phyloP scores from a whole-genome alignment of 1,139 yeast species.

The Blastobotrys illinoisensis region DNA sequence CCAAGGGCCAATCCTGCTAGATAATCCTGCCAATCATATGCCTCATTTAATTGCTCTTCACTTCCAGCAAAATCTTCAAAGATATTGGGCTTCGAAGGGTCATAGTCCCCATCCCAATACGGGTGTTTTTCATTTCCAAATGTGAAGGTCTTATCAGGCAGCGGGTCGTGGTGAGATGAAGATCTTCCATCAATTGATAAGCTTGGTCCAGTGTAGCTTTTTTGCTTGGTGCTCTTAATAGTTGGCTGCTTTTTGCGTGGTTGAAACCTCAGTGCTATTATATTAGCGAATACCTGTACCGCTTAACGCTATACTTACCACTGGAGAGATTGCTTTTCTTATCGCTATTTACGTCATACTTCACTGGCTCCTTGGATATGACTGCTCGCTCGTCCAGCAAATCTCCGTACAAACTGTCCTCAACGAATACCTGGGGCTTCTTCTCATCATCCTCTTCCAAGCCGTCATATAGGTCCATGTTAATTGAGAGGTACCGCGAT shows the following conservation, averaged over 20 bases:
- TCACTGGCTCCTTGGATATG: neutral
- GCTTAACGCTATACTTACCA: neutral
- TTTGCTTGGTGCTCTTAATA: neutral
- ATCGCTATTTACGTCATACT: neutral
- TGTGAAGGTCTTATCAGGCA: neutral
- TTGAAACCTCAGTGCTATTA: conserved; percentile 12
- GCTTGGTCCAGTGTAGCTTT: neutral
- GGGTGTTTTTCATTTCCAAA: neutral
- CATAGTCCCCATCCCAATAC: conserved; percentile 18
- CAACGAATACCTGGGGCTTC: neutral
- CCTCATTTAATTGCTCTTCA: conserved; percentile 9
- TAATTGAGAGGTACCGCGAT: too few relatives aligned
- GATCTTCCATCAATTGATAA: neutral
- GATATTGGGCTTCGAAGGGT: conserved; percentile 16
- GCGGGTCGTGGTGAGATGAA: neutral
- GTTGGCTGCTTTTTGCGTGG: conserved; percentile 5
- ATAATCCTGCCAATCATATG: conserved; percentile 17
- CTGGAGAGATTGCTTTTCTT: neutral
- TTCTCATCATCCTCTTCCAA: neutral
- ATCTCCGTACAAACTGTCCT: neutral
- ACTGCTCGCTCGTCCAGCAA: neutral
- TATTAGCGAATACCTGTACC: too few relatives aligned
- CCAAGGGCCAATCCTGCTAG: conserved; percentile 16
- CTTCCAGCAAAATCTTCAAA: conserved; percentile 13
- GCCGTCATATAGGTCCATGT: neutral